Evolutionary conservation across 2,329 filamentous ascomycete genomes (phyloP), one percentile per base, ranked within the genome.

Genomic region (Penicillium decumbens): DNA sequence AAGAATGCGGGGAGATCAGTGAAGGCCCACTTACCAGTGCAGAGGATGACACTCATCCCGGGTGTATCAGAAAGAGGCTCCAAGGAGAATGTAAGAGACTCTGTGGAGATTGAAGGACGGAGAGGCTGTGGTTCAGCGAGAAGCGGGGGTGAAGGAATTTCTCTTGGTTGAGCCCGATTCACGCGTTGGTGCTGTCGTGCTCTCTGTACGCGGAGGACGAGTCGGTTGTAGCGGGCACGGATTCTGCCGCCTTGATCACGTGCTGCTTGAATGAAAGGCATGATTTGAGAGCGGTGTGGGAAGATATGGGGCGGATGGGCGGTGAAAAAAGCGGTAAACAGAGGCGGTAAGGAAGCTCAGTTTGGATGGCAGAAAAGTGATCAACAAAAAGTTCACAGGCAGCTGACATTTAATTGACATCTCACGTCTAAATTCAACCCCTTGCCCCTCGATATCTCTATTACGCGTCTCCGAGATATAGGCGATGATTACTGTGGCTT

Each of bases 1-100:
- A 62, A 61, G 56, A 57, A 51, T 47, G 55, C 46, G 53, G 53
- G 50, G 44, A 55, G 48, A 35, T 47, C 25, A 39, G 46, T 25
- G 9, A 12, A 18, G 29, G 18, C 13, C 37, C 27, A 60, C 76
- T 66, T 70, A 84, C 82, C 82, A 52, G 82, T 85, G 62, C 82
- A 85, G 32, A 85, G 74, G 63, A 85, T 85, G 53, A 85, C 82
- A 58, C 80, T 84, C 82, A 85, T 85, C 7, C 57, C 67, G 54
- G 39, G 6, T 35, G 15, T 23, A 3, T 23, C 4, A 23, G 20
- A 3, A 3, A 33, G 13, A 3, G 32, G 13, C 12, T 12, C 29
- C 2, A 3, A n/a, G 29, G 10, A 3, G 29, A 12, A 12, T 30
- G 29, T 3, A 23, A 23, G 20, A 23, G 20, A 23, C 1, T 23